Evolutionary conservation across 306 rosid genomes (phyloP), one percentile per base, ranked within the genome.

Genomic region (Vachellia pachyceras): DNA sequence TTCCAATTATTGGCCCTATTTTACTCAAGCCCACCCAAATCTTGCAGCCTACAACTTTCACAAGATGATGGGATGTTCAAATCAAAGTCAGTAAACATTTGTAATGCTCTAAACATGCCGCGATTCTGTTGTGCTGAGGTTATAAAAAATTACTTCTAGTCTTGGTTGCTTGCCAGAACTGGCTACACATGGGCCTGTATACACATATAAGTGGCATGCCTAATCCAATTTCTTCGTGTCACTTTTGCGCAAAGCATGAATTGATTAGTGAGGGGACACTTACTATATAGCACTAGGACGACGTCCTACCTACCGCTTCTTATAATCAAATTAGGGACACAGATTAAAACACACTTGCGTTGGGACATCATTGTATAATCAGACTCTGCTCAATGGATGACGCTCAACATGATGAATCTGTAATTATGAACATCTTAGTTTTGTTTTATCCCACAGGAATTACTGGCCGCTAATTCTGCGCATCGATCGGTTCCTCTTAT

Each of bases 51-150:
- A 6, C 22, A 5, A 14, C 14, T 41, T 80, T 54, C 13, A 17
- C 52, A 73, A 55, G 47, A 69, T 73, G 75, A 80, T 80, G 41
- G 73, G 68, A 64, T 22, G 74, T 73, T 75, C 47, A 83, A 73
- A 74, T 85, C 80, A 73, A 81, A 35, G 84, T 81, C 42, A 75
- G 88, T 77, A 52, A 80, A 74, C 52, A 40, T 40, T 74, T 60
- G 57, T 76, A 61, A 15, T 45, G 10, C 7, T n/a, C 17, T 39
- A 14, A 55, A 55, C 63, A 64, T 17, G 47, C 79, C 79, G 69
- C n/a, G 54, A 40, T 75, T 69, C 61, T 29, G 60, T 72, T 33
- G 76, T 6, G 63, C 61, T 33, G 17, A 15, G 61, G 23, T 58
- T 40, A 39, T 23, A 57, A 75, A 75, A 58, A 75, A 58, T 58